A percentile compares a stretch with the other conserved stretches of the same genome.
Evolutionary conservation across 2,329 filamentous ascomycete species (phyloP).

Genomic region (Leptographium wingfieldii): DNA sequence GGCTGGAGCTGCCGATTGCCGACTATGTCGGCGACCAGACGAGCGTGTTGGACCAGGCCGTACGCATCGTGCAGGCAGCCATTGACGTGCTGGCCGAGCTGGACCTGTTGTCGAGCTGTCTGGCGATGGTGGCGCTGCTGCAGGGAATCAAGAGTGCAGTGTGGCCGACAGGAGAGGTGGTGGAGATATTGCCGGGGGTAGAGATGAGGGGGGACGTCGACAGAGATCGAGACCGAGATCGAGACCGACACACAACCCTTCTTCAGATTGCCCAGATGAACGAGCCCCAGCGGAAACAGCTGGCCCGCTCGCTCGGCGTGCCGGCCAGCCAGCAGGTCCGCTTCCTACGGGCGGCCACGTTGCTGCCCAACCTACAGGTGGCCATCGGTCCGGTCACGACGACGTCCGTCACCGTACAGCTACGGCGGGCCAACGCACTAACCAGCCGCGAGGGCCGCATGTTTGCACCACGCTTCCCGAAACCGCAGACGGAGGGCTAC

Average conservation of each 20-base stretch:
- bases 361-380: conserved; percentile 58
- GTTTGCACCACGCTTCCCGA: conserved; percentile 82
- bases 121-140: conserved; percentile 72
- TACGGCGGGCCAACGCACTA: conserved; percentile 56
- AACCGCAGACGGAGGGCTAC: conserved; percentile 87
- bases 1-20: conserved; percentile 82
- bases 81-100: conserved; percentile 90
- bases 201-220: not conserved
- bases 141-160: conserved; percentile 87
- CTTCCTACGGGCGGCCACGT: conserved; percentile 46
- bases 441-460: conserved; percentile 58
- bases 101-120: conserved; percentile 64
- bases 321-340: conserved; percentile 28
- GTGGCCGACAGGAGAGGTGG: conserved; percentile 73
- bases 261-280: conserved; percentile 27
- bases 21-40: conserved; percentile 95
- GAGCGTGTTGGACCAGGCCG: conserved; percentile 83
- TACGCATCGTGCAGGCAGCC: conserved; percentile 90
- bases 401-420: conserved; percentile 43
- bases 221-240: not conserved
- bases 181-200: conserved; percentile 70
- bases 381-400: conserved; percentile 48
- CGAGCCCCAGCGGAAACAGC: conserved; percentile 23
- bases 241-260: conserved; percentile 16
- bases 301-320: conserved; percentile 40